phyloP scores from a whole-genome alignment of 176 grass and related monocot genomes.

The Alopecurus myosuroides region DNA sequence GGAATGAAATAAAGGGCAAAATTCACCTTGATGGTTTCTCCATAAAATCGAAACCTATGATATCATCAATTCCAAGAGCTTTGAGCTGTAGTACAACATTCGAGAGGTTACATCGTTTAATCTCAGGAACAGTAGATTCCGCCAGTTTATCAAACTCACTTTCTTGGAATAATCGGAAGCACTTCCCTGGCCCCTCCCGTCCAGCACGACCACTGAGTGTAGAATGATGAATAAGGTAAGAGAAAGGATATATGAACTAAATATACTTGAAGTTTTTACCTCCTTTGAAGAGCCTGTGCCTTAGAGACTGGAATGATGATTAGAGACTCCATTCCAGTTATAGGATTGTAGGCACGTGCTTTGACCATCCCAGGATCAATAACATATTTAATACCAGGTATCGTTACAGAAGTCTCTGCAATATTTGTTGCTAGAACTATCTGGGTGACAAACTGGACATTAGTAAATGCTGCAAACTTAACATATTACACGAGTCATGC shows the following conservation, averaged over 20 bases:
- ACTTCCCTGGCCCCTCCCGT: slow-evolving; percentile 1
- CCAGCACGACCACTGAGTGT: slow-evolving; percentile 13
- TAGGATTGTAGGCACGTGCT: slow-evolving; percentile 95
- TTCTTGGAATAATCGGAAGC: slow-evolving; percentile 35
- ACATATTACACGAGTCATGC: background rate
- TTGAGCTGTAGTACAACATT: slow-evolving; percentile 94
- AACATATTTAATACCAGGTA: slow-evolving; percentile 97
- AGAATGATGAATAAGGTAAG: slow-evolving; percentile 13
- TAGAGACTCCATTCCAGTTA: slow-evolving; percentile 90
- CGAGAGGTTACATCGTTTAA: slow-evolving; percentile 86
- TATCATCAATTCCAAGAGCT: slow-evolving; percentile 93
- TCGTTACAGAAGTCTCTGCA: slow-evolving; percentile 96
- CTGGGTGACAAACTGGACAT: slow-evolving; percentile 32
- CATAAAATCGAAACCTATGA: slow-evolving; percentile 92
- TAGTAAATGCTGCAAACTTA: slow-evolving; percentile 10
- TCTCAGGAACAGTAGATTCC: slow-evolving; percentile 87
- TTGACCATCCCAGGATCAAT: slow-evolving; percentile 91
- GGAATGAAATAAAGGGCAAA: background rate
- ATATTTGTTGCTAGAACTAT: slow-evolving; percentile 99
- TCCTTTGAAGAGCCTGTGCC: slow-evolving; percentile 96
- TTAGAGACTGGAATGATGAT: slow-evolving; percentile 84
- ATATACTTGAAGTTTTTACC: slow-evolving; percentile 32
- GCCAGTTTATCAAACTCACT: slow-evolving; percentile 67
- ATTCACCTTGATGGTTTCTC: slow-evolving; percentile 84
- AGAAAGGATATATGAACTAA: background rate